Evolutionary conservation across 179 eudicot species (phyloP).

Genomic region (Amaranthus tricolor): DNA sequence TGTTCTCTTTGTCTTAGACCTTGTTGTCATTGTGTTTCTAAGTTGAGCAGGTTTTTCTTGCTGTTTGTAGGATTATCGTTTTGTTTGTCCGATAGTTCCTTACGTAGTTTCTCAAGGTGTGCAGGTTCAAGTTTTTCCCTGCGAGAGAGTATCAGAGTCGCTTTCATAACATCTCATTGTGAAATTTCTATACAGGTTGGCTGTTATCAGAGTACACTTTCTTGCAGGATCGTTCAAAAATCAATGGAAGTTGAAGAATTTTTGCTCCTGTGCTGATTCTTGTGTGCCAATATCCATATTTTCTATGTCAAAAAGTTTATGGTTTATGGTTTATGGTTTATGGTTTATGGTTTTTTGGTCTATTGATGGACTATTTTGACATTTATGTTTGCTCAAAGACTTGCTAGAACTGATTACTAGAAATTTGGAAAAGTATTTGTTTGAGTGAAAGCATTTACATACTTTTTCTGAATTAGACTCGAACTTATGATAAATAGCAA

Average conservation of each 20-base stretch:
- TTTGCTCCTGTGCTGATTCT: background rate
- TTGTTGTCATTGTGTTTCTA: no score
- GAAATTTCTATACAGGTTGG: constrained; percentile 71
- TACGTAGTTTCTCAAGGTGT: constrained; percentile 47
- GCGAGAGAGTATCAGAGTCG: constrained; percentile 37
- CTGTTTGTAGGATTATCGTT: constrained; percentile 2
- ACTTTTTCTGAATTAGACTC: background rate
- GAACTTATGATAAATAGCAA: no score
- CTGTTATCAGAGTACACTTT: constrained; percentile 36
- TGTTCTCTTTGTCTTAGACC: background rate
- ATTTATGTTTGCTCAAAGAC: background rate
- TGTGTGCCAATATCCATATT: background rate
- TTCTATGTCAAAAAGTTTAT: background rate
- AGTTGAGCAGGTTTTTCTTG: constrained; percentile 4
- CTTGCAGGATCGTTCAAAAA: constrained; percentile 34
- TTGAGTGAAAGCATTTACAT: background rate
- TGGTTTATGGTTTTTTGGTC: background rate
- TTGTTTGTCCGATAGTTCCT: constrained; percentile 25
- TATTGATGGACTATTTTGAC: background rate
- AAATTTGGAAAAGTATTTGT: background rate
- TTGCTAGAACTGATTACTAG: background rate
- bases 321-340: background rate
- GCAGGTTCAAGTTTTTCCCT: constrained; percentile 79
- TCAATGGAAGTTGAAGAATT: constrained; percentile 8
- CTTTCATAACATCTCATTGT: constrained; percentile 40